These are phyloP conservation scores for Protomyces inouyei DNA, from an alignment of 1,139 yeast genomes.

Conservation along the genomic window DNA sequence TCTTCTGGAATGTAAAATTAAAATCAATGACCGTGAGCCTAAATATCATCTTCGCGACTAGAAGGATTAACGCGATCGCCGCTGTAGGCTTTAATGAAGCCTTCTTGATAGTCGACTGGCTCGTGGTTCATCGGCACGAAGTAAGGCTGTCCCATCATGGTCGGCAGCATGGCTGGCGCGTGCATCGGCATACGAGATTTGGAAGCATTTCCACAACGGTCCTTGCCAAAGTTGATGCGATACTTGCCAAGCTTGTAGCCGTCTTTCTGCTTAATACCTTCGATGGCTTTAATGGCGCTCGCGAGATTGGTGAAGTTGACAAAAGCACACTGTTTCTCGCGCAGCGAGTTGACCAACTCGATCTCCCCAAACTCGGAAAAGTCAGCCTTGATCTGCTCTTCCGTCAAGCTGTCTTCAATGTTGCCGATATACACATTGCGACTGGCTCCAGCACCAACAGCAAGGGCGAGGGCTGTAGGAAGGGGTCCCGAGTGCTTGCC, in stretches of 20 bases:
- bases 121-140: background rate
- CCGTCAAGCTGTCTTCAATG: conserved; percentile 52
- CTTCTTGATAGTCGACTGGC: background rate
- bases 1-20: no score
- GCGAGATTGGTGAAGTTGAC: conserved; percentile 84
- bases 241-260: conserved; percentile 44
- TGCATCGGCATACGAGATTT: background rate
- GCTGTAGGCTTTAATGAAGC: background rate
- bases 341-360: conserved; percentile 83
- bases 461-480: conserved; percentile 70
- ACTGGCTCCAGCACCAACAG: conserved; percentile 91
- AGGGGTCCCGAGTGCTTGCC: conserved; percentile 92
- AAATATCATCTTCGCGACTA: background rate
- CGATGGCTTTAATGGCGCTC: conserved; percentile 80
- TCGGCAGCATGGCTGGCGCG: background rate
- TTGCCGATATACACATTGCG: conserved; percentile 87
- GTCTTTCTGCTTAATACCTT: conserved; percentile 52
- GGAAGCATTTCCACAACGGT: conserved; percentile 53
- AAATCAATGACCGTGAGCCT: background rate
- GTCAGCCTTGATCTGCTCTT: conserved; percentile 62
- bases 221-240: conserved; percentile 84
- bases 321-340: conserved; percentile 85
- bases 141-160: background rate
- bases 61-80: background rate
- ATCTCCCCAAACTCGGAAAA: conserved; percentile 83